A percentile compares a stretch with the other conserved stretches of the same genome.
phyloP scores from a whole-genome alignment of 2,329 filamentous ascomycete genomes.

The Byssothecium circinans region DNA sequence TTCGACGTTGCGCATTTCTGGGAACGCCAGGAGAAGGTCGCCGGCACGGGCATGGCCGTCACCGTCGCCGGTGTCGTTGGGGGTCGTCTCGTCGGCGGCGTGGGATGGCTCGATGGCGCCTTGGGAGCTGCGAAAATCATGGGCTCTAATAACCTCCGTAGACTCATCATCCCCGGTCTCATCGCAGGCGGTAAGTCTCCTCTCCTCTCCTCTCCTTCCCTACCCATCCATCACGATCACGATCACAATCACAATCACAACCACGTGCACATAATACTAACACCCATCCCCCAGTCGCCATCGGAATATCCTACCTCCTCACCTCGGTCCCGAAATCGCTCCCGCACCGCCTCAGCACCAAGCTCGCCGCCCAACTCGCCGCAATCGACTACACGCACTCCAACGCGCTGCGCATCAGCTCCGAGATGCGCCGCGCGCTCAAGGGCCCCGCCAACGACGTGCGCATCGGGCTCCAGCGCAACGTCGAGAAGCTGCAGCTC shows the following conservation, averaged over 20 bases:
- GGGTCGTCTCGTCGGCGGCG: conserved; percentile 76
- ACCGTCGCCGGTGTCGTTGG: conserved; percentile 87
- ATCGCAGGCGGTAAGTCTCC: conserved; percentile 71
- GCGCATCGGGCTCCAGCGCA: conserved; percentile 78
- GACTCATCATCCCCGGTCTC: conserved; percentile 77
- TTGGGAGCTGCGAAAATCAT: conserved; percentile 79
- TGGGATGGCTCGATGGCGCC: conserved; percentile 86
- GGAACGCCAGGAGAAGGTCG: conserved; percentile 91
- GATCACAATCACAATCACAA: too few relatives aligned
- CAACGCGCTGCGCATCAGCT: conserved; percentile 82
- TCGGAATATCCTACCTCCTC: conserved; percentile 78
- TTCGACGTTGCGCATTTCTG: conserved; percentile 82
- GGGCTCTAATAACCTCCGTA: conserved; percentile 77
- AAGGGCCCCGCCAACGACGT: conserved; percentile 86
- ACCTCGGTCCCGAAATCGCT: conserved; percentile 87
- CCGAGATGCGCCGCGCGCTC: conserved; percentile 84
- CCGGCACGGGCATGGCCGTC: conserved; percentile 90
- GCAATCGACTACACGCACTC: conserved; percentile 89
- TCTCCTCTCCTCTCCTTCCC: background rate
- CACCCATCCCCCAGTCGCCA: conserved; percentile 57
- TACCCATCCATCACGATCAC: too few relatives aligned
- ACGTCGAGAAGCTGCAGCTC: conserved; percentile 76
- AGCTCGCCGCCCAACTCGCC: conserved; percentile 78
- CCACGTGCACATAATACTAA: conserved; percentile 7
- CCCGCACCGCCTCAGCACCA: conserved; percentile 79